Base-by-base conservation (phyloP, 2,329 filamentous ascomycete genomes). In the Cladosporium sp. region DNA sequence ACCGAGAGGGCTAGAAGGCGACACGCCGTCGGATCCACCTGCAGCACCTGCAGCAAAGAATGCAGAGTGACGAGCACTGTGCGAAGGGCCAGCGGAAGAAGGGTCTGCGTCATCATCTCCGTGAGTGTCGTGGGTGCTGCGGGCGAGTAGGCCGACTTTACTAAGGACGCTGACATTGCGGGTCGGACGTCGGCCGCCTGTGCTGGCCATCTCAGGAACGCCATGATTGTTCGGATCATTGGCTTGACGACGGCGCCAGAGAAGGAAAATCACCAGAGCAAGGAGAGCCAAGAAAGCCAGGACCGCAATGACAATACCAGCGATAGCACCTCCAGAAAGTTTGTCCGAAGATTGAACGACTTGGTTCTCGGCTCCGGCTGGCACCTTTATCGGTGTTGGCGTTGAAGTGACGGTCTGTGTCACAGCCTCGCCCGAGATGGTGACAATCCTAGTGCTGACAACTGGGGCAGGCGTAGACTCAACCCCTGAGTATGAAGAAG, bases 81-180 rank as follows among this genome's bases (percentile, higher is more conserved):
- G 57, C 61, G 62, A 44, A 62, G 64, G 36, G 56, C 56, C 32
- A 54, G 54, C 58, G 22, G 52, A 55, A n/a, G 40, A 39, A 24
- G 58, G 34, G 15, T 70, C 65, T 51, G 65, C 61, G 49, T 63
- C 49, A 19, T 57, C 45, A 13, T 57, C 36, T 13, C 37, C 15
- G 19, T 10, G 19, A n/a, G 56, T 20, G 20, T 48, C 39, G 40
- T 47, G 47, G 15, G 28, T 37, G 57, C 60, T 42, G 51, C 65
- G 64, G n/a, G 64, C 62, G 13, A 80, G 66, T 7, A 80, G 68
- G 13, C 78, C 78, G 17, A 75, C 71, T 64, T 73, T 76, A 66
- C 77, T 79, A 64, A 80, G 71, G 13, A 78, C 76, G 66, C 77
- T 79, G 17, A 72, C 71, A 56, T 79, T 78, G 19, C 78, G 69